phyloP scores from a whole-genome alignment of 768 basidiomycete genomes.

The Psilocybe azurescens region DNA sequence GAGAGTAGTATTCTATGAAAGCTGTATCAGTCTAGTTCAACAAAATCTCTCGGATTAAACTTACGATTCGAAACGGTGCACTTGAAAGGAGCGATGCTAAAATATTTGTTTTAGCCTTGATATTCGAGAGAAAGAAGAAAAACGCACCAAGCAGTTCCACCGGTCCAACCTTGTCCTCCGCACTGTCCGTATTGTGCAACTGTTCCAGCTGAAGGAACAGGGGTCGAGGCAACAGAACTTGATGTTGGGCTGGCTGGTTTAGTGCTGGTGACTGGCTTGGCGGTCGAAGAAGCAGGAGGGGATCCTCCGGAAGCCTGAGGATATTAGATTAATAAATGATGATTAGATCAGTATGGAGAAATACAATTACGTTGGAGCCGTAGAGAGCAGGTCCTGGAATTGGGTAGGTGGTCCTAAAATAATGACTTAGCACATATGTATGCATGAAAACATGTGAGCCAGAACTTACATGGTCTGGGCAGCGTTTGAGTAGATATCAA shows the following conservation, averaged over 20 bases:
- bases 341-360: not conserved
- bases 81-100: constrained; percentile 40
- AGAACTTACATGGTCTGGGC: constrained; percentile 34
- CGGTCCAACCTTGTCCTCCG: constrained; percentile 46
- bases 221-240: constrained; percentile 21
- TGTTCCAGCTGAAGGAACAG: constrained; percentile 27
- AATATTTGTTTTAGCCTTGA: not conserved
- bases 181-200: constrained; percentile 48
- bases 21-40: not conserved
- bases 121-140: not conserved
- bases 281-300: constrained; percentile 9
- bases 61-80: constrained; percentile 41
- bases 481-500: constrained; percentile 45
- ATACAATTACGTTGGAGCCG: constrained; percentile 29
- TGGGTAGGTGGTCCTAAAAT: constrained; percentile 40
- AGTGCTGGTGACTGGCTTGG: constrained; percentile 21
- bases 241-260: constrained; percentile 7
- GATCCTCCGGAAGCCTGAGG: constrained; percentile 9
- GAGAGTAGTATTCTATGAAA: constrained; percentile 39
- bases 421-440: not conserved
- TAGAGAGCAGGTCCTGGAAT: constrained; percentile 56
- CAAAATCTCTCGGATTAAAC: constrained; percentile 7
- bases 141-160: constrained; percentile 42
- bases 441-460: not conserved
- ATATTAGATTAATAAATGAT: not conserved